A percentile compares a stretch with the other conserved stretches of the same genome.
phyloP scores from a whole-genome alignment of 768 basidiomycete genomes.

The Mycena polygramma region DNA sequence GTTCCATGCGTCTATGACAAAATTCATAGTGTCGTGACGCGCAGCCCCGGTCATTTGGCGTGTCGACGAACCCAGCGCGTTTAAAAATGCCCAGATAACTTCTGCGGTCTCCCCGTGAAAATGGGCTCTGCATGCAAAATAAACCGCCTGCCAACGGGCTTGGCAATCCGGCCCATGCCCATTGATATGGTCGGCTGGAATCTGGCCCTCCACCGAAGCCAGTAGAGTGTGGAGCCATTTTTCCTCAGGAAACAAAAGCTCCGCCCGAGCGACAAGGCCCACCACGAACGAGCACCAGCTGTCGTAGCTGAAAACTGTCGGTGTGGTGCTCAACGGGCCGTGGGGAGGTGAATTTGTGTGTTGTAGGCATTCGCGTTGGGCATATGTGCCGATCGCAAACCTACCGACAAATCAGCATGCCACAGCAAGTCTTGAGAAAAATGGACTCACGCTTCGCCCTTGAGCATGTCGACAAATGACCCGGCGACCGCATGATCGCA shows the following conservation, averaged over 20 bases:
- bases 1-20: conserved; percentile 26
- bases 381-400: conserved; percentile 12
- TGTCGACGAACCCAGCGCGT: conserved; percentile 24
- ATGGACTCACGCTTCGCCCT: conserved; percentile 20
- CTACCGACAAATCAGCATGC: neutral
- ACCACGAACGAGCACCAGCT: conserved; percentile 19
- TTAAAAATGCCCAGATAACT: conserved; percentile 24
- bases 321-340: neutral
- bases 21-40: conserved; percentile 25
- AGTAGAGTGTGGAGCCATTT: conserved; percentile 21
- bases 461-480: conserved; percentile 23
- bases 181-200: conserved; percentile 27
- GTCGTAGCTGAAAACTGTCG: conserved; percentile 17
- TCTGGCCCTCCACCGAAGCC: conserved; percentile 13
- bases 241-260: conserved; percentile 13
- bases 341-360: conserved; percentile 23
- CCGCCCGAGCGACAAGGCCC: conserved; percentile 7
- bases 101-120: conserved; percentile 29
- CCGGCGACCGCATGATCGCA: conserved; percentile 26
- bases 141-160: conserved; percentile 22
- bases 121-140: conserved; percentile 24
- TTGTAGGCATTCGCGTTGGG: conserved; percentile 4
- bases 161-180: conserved; percentile 19
- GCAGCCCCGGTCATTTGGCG: conserved; percentile 26
- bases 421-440: neutral